These are phyloP conservation scores for Leccinum uliginosum DNA, from an alignment of 768 basidiomycete genomes.

Conservation along the genomic window DNA sequence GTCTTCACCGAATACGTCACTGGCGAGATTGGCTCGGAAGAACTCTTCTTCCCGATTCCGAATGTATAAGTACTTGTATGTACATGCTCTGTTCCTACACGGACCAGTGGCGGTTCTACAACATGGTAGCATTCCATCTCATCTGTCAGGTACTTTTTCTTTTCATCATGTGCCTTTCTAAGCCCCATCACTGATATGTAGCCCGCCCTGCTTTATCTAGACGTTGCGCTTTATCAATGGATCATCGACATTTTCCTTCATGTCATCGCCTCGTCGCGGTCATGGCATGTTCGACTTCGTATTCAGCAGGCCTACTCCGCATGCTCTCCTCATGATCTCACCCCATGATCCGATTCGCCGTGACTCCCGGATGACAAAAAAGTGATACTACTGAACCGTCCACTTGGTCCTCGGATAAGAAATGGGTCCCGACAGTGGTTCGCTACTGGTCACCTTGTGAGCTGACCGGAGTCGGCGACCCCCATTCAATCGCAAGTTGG, in stretches of 20 bases:
- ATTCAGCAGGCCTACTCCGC: not conserved
- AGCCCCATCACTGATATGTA: not conserved
- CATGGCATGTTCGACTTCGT: not conserved
- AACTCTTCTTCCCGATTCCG: not conserved
- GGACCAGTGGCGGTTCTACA: not conserved
- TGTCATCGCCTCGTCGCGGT: not conserved
- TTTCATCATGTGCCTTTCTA: not conserved
- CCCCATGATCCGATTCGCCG: not conserved
- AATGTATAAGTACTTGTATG: not conserved
- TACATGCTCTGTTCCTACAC: not conserved
- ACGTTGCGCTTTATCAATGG: not conserved
- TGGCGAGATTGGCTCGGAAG: not conserved
- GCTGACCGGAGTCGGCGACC: no score
- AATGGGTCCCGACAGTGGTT: not conserved
- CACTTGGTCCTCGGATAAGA: not conserved
- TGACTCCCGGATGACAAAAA: not conserved
- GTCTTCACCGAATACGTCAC: not conserved
- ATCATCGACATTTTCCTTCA: not conserved
- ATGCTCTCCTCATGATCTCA: not conserved
- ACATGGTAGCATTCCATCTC: not conserved
- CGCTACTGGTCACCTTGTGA: no score
- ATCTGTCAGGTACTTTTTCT: not conserved
- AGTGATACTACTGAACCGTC: not conserved
- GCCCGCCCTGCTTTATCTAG: not conserved
- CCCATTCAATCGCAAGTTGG: slow-evolving; percentile 24